Evolutionary conservation across 2,329 filamentous ascomycete species (phyloP), one percentile per base, ranked within the genome.

Genomic region (Alternaria brassicicola): DNA sequence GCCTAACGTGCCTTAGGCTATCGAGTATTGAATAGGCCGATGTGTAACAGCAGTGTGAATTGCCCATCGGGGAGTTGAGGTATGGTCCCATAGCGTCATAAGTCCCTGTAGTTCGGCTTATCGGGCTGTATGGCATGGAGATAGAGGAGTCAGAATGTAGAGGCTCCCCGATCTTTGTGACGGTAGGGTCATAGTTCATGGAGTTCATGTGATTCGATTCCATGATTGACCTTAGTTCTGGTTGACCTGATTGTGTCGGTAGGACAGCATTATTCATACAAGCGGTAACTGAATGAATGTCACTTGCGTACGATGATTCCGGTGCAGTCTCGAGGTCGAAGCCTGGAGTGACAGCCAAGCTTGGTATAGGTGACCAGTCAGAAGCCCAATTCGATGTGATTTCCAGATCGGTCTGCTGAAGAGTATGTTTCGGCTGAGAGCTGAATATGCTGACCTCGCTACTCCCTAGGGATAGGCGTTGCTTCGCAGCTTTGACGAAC

Each of bases 1-100:
- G 36, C 6, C 63, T 61, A 35, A 65, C 63, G 55, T 71, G 63
- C 52, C 63, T 63, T n/a, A 76, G 67, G 38, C 64, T 70, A 51
- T 74, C 70, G 38, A 76, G 67, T 0, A 70, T 72, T 13, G 70
- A 68, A 55, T 72, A 71, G 21, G 73, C 72, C 30, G 70, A 59
- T 3, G 58, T 65, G 52, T 71, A 72, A 62, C 72, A 75, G 64
- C 66, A 70, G 56, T 75, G 71, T 21, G 66, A 66, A 13, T 54
- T 63, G 3, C 67, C 66, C 52, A 70, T 65, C 2, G 65, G 50
- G 48, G 68, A 57, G 41, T 58, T 64, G 28, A 64, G 55, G 26
- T 57, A 61, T 10, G 25, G 19, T 19, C 23, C 0, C 21, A 69
- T 57, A 7, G 64, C 56, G 45, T 63, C 67, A 17, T 64, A 56